These are phyloP conservation scores for Shiraia sp. DNA, from an alignment of 2,329 filamentous ascomycete genomes.

Conservation along the genomic window DNA sequence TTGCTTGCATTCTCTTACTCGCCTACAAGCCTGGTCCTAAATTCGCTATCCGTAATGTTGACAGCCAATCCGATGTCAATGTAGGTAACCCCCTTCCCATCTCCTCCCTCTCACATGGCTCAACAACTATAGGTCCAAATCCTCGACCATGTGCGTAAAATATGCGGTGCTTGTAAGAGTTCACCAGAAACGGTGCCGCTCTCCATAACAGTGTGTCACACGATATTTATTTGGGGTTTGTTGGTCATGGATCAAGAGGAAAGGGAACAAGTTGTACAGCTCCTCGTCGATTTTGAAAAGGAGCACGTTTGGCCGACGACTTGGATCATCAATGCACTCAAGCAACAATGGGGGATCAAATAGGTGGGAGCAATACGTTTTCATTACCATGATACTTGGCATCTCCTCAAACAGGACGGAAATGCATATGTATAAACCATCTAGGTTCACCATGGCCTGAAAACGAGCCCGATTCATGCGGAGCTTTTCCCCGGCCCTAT, in stretches of 20 bases:
- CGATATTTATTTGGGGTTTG: constrained; percentile 33
- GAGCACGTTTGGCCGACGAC: constrained; percentile 34
- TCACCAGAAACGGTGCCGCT: constrained; percentile 27
- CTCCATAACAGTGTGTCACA: constrained; percentile 31
- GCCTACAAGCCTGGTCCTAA: constrained; percentile 34
- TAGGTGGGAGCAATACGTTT: too few species aligned
- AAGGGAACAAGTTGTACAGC: constrained; percentile 23
- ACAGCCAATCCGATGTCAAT: constrained; percentile 21
- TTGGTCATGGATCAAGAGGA: constrained; percentile 23
- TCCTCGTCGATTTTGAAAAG: constrained; percentile 27
- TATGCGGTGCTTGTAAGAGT: constrained; percentile 32
- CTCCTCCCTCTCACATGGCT: too few species aligned
- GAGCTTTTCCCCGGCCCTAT: too few species aligned
- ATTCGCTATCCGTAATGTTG: constrained; percentile 28
- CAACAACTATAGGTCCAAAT: constrained; percentile 24
- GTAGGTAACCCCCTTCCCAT: constrained; percentile 17
- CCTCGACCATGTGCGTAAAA: constrained; percentile 28
- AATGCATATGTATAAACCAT: too few species aligned
- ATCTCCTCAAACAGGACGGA: too few species aligned
- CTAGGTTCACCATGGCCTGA: too few species aligned
- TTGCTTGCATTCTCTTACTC: constrained; percentile 35
- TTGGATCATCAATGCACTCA: constrained; percentile 36
- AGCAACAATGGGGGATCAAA: constrained; percentile 26
- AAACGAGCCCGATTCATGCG: too few species aligned
- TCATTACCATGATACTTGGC: too few species aligned